These are phyloP conservation scores for Russula virescens DNA, from an alignment of 768 basidiomycete species.

Conservation along the genomic window DNA sequence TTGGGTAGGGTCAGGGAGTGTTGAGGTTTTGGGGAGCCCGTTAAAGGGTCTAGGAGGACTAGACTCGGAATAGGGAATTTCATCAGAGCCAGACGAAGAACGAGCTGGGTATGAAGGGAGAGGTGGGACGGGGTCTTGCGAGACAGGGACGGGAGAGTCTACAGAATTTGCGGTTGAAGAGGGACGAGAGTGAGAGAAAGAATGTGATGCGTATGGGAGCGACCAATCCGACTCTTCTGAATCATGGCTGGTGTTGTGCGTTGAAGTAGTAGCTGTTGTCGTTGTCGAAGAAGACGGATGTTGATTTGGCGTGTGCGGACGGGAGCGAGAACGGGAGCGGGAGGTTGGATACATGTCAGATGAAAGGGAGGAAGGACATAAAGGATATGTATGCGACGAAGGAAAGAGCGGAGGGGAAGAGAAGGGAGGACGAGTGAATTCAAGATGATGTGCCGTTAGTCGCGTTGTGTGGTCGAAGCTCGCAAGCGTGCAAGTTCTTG, in stretches of 20 bases:
- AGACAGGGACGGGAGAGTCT: slow-evolving; percentile 28
- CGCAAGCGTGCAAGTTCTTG: too few species aligned
- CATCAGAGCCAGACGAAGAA: slow-evolving; percentile 39
- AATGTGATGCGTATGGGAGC: slow-evolving; percentile 23
- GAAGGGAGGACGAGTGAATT: neutral
- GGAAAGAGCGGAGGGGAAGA: neutral
- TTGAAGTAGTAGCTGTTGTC: neutral
- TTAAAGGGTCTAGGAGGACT: slow-evolving; percentile 31
- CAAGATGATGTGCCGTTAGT: too few species aligned
- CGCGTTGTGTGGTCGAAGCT: too few species aligned
- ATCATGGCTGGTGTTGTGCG: slow-evolving; percentile 19
- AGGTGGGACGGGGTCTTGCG: slow-evolving; percentile 27
- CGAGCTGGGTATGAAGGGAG: slow-evolving; percentile 35
- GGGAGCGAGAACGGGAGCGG: slow-evolving; percentile 26
- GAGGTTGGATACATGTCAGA: slow-evolving; percentile 24
- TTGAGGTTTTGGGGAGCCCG: slow-evolving; percentile 41
- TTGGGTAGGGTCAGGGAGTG: slow-evolving; percentile 57
- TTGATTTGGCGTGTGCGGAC: slow-evolving; percentile 13
- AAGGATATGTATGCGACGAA: neutral
- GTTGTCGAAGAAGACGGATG: slow-evolving; percentile 10
- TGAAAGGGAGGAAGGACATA: slow-evolving; percentile 2
- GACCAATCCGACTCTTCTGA: slow-evolving; percentile 29
- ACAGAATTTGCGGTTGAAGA: slow-evolving; percentile 28
- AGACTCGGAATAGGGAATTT: slow-evolving; percentile 35
- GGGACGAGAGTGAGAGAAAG: slow-evolving; percentile 27